Evolutionary conservation across 768 basidiomycete species (phyloP).

Genomic region (Cystofilobasidium capitatum): DNA sequence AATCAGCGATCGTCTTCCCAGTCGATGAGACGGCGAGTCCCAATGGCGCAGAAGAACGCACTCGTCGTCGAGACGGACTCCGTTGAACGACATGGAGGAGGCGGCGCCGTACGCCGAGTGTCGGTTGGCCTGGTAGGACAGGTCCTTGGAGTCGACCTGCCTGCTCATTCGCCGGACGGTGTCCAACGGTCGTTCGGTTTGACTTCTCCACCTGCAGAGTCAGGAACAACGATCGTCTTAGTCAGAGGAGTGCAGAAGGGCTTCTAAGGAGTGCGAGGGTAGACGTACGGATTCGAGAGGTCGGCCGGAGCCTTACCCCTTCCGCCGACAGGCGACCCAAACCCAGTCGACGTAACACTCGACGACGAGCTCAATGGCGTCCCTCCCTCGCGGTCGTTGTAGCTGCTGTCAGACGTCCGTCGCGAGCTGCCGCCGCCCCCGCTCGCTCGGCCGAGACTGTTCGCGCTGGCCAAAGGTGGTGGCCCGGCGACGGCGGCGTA

Average conservation of each 20-base stretch:
- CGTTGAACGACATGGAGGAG: not conserved
- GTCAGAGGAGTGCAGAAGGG: too few relatives aligned
- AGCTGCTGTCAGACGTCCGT: not conserved
- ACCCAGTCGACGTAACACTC: not conserved
- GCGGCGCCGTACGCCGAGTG: not conserved
- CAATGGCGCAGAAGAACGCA: too few relatives aligned
- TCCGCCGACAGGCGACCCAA: not conserved
- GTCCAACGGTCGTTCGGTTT: not conserved
- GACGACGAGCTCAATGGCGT: not conserved
- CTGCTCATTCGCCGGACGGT: not conserved
- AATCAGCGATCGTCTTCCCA: too few relatives aligned
- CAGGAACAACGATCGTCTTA: too few relatives aligned
- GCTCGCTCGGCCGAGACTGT: not conserved
- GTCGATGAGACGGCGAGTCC: too few relatives aligned
- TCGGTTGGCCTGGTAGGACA: conserved; percentile 1
- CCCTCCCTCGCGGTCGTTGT: not conserved
- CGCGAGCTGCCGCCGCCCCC: not conserved
- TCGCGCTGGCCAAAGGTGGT: not conserved
- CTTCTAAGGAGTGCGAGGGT: not conserved
- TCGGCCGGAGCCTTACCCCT: not conserved
- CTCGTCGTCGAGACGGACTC: not conserved
- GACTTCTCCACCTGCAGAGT: not conserved
- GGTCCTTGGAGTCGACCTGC: not conserved
- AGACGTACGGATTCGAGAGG: not conserved
- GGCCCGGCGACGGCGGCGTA: conserved; percentile 2